Base-by-base conservation (phyloP, 129 eudicot genomes). In the Tagetes patula region DNA sequence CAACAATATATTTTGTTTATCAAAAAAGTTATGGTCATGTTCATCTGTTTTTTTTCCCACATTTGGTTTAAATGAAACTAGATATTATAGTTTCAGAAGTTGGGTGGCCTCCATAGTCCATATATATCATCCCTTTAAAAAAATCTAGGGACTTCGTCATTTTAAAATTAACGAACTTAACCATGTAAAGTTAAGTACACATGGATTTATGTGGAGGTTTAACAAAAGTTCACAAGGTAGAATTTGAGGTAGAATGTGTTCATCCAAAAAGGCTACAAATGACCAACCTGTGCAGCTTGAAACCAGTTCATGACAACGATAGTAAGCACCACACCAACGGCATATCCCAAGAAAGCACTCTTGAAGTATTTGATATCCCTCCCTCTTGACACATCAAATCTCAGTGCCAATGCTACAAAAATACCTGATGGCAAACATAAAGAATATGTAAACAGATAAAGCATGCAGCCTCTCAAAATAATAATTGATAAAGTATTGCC, bases 241-340 rank as follows among this genome's bases (percentile, higher is more conserved):
- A 20, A 20, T 0, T 20, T 30, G 58, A 31, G 10, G 42, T 56
- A 0, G 40, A 34, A 67, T 32, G 5, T 33, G 31, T 55, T 42
- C 33, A 11, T 46, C 63, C 36, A 11, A 37, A 20, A 69, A 10
- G 48, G 12, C 34, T 34, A 74, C 68, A 13, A 40, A 67, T 8
- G 49, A 83, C 85, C 43, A 54, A 90, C 99, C 94, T 90, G 99
- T 76, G 99, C 99, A 73, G 99, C 99, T 84, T 90, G 97, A 84
- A 95, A 95, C 97, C 99, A 90, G 73, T 95, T 95, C 99, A 95
- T 95, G 66, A 95, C 99, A 69, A 88, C 27, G 61, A 95, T 95
- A 2, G 99, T 95, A 39, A 82, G 78, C 69, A 82, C 75, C 72
- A 95, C 62, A 71, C 99, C 99, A 68, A 80, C 91, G 20, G 85